These are phyloP conservation scores for Metarhizium robertsii DNA, from an alignment of 2,329 filamentous ascomycete genomes.

Conservation along the genomic window DNA sequence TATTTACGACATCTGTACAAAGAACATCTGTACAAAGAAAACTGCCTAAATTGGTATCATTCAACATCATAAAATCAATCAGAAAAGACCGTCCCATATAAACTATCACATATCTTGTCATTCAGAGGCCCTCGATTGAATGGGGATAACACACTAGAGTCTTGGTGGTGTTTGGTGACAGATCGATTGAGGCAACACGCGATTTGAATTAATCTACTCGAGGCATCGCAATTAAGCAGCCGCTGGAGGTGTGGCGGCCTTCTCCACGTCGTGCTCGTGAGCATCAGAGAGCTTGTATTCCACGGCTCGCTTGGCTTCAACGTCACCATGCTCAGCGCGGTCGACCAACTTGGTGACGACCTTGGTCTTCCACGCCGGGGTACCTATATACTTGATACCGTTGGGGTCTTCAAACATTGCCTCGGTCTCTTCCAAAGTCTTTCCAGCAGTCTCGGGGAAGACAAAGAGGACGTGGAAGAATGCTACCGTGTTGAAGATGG, in stretches of 20 bases:
- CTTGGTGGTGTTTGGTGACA: background rate
- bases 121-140: no score
- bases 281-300: constrained; percentile 11
- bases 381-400: constrained; percentile 20
- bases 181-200: background rate
- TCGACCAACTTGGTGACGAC: constrained; percentile 12
- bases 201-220: background rate
- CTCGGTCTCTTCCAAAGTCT: constrained; percentile 45
- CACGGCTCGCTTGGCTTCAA: constrained; percentile 15
- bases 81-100: background rate
- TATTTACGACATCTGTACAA: no score
- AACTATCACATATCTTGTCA: background rate
- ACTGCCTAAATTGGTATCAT: background rate
- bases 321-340: constrained; percentile 17
- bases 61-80: background rate
- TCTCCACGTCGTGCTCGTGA: constrained; percentile 9
- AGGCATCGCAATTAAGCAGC: background rate
- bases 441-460: constrained; percentile 48
- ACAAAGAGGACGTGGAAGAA: constrained; percentile 43
- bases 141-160: background rate
- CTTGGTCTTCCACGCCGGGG: constrained; percentile 22
- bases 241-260: background rate
- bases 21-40: no score
- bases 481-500: constrained; percentile 40
- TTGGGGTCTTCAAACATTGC: constrained; percentile 37